Conservation (phyloP, 805 yeast genomes). For the Saccharomycopsis vini region DNA sequence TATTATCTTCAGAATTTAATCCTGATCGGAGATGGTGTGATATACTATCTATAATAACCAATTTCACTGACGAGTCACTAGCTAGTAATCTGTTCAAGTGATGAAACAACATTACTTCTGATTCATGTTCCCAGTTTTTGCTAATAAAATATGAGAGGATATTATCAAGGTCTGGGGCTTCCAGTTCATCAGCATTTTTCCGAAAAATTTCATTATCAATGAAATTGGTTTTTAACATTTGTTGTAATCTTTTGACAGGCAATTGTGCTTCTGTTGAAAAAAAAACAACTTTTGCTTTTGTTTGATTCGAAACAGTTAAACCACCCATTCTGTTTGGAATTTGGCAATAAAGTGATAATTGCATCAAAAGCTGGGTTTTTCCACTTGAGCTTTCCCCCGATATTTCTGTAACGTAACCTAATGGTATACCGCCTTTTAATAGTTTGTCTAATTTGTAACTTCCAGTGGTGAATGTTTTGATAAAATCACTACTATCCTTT, state of each 20-base stretch:
- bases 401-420: constrained; percentile 58
- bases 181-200: constrained; percentile 32
- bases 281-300: constrained; percentile 42
- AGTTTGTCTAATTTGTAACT: constrained; percentile 39
- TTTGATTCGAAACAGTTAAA: constrained; percentile 24
- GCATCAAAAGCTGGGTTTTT: constrained; percentile 72
- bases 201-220: constrained; percentile 25
- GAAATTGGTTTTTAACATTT: constrained; percentile 32
- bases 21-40: constrained; percentile 74
- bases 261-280: constrained; percentile 72
- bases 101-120: constrained; percentile 58
- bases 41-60: constrained; percentile 72
- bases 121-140: constrained; percentile 27
- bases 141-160: constrained; percentile 9
- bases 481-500: too few species aligned
- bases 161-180: constrained; percentile 9
- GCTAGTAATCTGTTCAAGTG: constrained; percentile 45
- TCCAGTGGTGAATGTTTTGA: constrained; percentile 39
- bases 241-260: constrained; percentile 56
- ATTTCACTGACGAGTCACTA: constrained; percentile 32
- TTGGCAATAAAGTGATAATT: constrained; percentile 53
- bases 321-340: constrained; percentile 41
- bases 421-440: constrained; percentile 48
- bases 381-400: constrained; percentile 84
- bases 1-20: constrained; percentile 30